phyloP scores from a whole-genome alignment of 2,329 filamentous ascomycete genomes.

The Cadophora luteo-olivacea region DNA sequence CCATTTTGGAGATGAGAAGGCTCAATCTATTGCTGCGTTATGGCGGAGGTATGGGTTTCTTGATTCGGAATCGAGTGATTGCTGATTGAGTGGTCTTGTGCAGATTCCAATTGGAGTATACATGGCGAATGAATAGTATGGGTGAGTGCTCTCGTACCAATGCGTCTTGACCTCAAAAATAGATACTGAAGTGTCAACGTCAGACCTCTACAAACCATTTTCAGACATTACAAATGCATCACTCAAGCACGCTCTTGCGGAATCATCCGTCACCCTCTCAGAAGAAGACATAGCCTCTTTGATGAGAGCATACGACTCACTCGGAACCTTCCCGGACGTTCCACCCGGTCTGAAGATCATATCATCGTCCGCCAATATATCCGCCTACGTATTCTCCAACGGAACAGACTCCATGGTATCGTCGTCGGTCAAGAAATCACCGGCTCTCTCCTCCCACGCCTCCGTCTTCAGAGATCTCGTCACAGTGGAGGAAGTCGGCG shows the following conservation, averaged over 20 bases:
- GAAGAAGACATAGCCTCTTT: conserved; percentile 54
- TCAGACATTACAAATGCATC: conserved; percentile 66
- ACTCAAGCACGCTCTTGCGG: conserved; percentile 68
- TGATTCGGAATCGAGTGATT: neutral
- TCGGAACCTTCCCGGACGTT: conserved; percentile 71
- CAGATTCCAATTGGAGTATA: conserved; percentile 69
- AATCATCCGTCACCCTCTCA: conserved; percentile 56
- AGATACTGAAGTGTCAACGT: conserved; percentile 1
- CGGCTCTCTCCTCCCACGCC: conserved; percentile 57
- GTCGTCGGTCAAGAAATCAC: conserved; percentile 63
- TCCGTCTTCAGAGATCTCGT: conserved; percentile 59
- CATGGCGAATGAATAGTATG: conserved; percentile 79
- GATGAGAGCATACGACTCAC: conserved; percentile 68
- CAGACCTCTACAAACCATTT: conserved; percentile 69
- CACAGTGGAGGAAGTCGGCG: conserved; percentile 63
- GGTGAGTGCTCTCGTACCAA: conserved; percentile 51
- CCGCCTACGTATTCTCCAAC: conserved; percentile 56
- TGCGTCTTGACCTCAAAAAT: conserved; percentile 16
- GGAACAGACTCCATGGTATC: conserved; percentile 69
- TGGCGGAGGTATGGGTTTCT: conserved; percentile 59
- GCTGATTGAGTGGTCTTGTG: neutral
- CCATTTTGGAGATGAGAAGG: conserved; percentile 63
- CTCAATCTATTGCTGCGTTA: conserved; percentile 60
- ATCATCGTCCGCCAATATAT: conserved; percentile 43
- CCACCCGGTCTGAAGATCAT: conserved; percentile 54